phyloP scores from a whole-genome alignment of 371 early-diverging fungal genomes.

The Parasitella parasitica region DNA sequence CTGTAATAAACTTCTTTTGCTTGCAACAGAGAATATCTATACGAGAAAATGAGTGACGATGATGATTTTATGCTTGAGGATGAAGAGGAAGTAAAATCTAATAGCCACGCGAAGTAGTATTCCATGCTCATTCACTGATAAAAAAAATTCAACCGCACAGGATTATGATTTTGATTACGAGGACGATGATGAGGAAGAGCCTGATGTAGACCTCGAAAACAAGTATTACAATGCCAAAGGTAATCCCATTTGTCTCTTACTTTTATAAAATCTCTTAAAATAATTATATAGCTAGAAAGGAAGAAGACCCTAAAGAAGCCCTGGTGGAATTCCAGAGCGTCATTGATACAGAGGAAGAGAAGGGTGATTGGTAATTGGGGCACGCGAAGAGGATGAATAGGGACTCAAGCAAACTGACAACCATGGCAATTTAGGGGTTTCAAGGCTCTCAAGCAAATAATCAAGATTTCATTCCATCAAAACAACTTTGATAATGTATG shows the following conservation, averaged over 20 bases:
- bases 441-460: constrained; percentile 92
- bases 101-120: not conserved
- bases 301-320: constrained; percentile 81
- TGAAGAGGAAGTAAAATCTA: constrained; percentile 49
- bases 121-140: not conserved
- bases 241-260: constrained; percentile 8
- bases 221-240: constrained; percentile 96
- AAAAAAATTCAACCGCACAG: constrained; percentile 2
- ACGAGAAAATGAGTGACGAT: constrained; percentile 52
- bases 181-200: constrained; percentile 81
- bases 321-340: constrained; percentile 80
- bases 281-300: constrained; percentile 59
- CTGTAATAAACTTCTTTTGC: not conserved
- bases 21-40: not conserved
- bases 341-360: constrained; percentile 78
- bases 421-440: constrained; percentile 73
- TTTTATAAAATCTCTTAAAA: not conserved
- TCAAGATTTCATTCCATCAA: constrained; percentile 80
- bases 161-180: constrained; percentile 94
- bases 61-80: constrained; percentile 77
- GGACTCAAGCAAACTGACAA: not conserved
- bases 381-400: not conserved
- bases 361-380: constrained; percentile 76
- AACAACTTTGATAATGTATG: constrained; percentile 66
- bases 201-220: constrained; percentile 89